These are phyloP conservation scores for Chytriomyces sp. DNA, from an alignment of 192 early-diverging fungal genomes.

Conservation along the genomic window DNA sequence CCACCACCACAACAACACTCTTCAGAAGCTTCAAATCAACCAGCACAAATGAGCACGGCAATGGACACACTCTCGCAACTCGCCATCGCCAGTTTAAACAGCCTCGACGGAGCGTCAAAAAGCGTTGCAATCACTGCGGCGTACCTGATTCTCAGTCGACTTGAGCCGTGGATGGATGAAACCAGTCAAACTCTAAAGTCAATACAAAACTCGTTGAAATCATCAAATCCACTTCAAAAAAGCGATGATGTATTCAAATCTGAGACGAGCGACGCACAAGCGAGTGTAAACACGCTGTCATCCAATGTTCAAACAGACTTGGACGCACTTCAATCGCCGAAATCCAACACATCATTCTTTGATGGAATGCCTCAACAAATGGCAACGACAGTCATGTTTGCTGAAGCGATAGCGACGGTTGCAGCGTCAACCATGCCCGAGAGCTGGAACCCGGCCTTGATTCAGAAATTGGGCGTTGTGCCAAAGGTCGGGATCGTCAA, in stretches of 20 bases:
- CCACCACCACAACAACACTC: no score
- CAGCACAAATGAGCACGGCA: neutral
- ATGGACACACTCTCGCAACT: neutral
- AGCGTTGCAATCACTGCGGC: neutral
- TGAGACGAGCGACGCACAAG: neutral
- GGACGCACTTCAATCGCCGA: neutral
- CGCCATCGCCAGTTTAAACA: neutral
- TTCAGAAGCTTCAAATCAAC: no score
- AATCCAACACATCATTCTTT: neutral
- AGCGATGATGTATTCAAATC: neutral
- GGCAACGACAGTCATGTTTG: neutral
- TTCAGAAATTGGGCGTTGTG: neutral
- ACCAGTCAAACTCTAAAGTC: neutral
- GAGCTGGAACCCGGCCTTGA: neutral
- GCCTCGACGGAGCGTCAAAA: neutral
- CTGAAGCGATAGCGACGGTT: neutral
- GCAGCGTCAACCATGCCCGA: neutral
- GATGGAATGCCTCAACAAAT: no score
- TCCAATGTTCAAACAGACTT: neutral
- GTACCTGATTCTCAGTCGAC: neutral
- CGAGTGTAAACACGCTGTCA: neutral
- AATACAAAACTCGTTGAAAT: neutral
- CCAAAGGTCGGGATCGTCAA: conserved; percentile 8
- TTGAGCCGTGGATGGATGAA: conserved; percentile 9
- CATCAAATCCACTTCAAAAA: neutral